Evolutionary conservation across 2,329 filamentous ascomycete species (phyloP).

Genomic region (Sarocladium oryzae): DNA sequence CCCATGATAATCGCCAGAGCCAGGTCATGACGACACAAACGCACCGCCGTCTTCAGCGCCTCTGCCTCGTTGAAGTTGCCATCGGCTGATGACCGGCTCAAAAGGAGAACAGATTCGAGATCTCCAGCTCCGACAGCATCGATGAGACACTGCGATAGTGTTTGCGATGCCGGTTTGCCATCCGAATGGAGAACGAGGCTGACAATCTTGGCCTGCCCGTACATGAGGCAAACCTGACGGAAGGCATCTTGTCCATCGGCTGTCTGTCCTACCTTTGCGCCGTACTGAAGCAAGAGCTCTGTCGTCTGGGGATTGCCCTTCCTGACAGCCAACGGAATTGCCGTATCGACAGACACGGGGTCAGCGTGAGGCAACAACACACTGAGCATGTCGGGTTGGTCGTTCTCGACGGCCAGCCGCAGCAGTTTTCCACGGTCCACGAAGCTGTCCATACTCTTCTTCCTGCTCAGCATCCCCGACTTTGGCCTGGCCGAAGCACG

Average conservation of each 20-base stretch:
- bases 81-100: conserved; percentile 48
- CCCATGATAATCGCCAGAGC: conserved; percentile 49
- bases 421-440: conserved; percentile 44
- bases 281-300: conserved; percentile 43
- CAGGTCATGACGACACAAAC: conserved; percentile 44
- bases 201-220: conserved; percentile 39
- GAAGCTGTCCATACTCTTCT: conserved; percentile 43
- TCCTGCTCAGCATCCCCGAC: conserved; percentile 39
- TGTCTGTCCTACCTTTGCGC: conserved; percentile 41
- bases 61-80: conserved; percentile 45
- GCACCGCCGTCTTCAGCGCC: conserved; percentile 44
- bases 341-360: conserved; percentile 40
- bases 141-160: conserved; percentile 44
- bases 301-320: conserved; percentile 35
- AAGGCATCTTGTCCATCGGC: conserved; percentile 48
- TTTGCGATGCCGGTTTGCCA: conserved; percentile 34
- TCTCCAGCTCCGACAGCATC: conserved; percentile 45
- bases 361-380: conserved; percentile 49
- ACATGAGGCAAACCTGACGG: conserved; percentile 40
- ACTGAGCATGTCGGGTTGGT: conserved; percentile 45
- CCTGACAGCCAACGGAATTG: conserved; percentile 42
- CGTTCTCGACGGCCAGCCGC: conserved; percentile 42
- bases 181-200: conserved; percentile 43
- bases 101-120: conserved; percentile 40
- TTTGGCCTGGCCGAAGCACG: conserved; percentile 38